phyloP scores from a whole-genome alignment of 1,139 yeast genomes.

The Kodamaea alishanica region DNA sequence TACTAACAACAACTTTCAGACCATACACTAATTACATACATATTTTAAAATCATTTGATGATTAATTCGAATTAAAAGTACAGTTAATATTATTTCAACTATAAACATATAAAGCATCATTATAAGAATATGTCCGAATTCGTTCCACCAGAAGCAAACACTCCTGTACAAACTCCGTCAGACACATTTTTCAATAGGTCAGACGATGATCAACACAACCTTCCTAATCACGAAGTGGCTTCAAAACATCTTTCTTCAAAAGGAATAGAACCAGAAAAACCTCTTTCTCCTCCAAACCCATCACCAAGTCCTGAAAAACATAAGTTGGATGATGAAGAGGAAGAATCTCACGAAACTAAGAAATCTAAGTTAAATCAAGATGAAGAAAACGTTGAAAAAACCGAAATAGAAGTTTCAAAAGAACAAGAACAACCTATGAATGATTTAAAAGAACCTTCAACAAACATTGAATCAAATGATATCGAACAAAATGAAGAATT shows the following conservation, averaged over 20 bases:
- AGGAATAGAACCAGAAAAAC: constrained; percentile 29
- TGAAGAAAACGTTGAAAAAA: constrained; percentile 4
- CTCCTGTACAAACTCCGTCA: constrained; percentile 43
- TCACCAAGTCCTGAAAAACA: constrained; percentile 44
- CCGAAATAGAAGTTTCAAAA: background rate
- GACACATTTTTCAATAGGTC: constrained; percentile 25
- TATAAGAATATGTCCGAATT: constrained; percentile 11
- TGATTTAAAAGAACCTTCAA: background rate
- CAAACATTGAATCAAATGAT: constrained; percentile 10
- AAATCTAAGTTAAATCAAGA: constrained; percentile 20
- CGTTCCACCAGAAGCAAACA: constrained; percentile 27
- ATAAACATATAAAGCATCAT: no score
- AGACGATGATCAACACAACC: constrained; percentile 12
- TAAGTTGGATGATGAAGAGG: constrained; percentile 25
- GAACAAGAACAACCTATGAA: background rate
- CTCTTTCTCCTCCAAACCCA: constrained; percentile 46
- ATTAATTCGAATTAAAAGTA: no score
- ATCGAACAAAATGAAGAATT: background rate
- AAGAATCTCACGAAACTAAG: constrained; percentile 19
- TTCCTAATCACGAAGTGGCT: constrained; percentile 10
- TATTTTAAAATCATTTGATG: no score
- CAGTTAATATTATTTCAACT: no score
- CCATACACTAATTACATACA: no score
- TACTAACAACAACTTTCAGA: no score
- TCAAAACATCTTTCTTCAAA: constrained; percentile 7